Conservation (phyloP, 345 rosid genomes). For the Heritiera littoralis region DNA sequence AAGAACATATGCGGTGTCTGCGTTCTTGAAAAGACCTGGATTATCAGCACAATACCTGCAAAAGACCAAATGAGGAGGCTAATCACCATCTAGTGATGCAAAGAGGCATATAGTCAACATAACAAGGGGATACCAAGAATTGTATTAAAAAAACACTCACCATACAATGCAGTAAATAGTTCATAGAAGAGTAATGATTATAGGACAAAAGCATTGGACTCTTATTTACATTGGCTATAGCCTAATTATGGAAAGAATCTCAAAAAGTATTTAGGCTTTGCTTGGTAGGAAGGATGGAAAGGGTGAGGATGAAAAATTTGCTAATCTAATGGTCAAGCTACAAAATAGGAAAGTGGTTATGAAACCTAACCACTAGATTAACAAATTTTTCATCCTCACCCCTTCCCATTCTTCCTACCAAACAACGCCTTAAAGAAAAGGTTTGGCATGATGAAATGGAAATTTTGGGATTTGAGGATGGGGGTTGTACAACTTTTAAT, state of each 20-base stretch:
- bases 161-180: not conserved
- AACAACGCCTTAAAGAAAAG: too few relatives aligned
- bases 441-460: constrained; percentile 8
- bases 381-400: too few relatives aligned
- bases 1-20: constrained; percentile 99
- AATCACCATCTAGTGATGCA: constrained; percentile 25
- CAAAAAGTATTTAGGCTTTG: not conserved
- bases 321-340: too few relatives aligned
- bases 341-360: too few relatives aligned
- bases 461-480: not conserved
- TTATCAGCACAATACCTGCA: constrained; percentile 95
- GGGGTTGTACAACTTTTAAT: not conserved
- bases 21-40: constrained; percentile 92
- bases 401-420: too few relatives aligned
- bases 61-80: constrained; percentile 29
- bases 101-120: not conserved
- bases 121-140: constrained; percentile 7
- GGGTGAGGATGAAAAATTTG: too few relatives aligned
- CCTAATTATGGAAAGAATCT: constrained; percentile 7
- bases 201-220: not conserved
- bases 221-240: not conserved
- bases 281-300: too few relatives aligned
- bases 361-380: too few relatives aligned
- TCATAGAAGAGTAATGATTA: not conserved
- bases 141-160: constrained; percentile 17